These are phyloP conservation scores for Moesziomyces globuligerus DNA, from an alignment of 1,284 basidiomycete species.

Conservation along the genomic window DNA sequence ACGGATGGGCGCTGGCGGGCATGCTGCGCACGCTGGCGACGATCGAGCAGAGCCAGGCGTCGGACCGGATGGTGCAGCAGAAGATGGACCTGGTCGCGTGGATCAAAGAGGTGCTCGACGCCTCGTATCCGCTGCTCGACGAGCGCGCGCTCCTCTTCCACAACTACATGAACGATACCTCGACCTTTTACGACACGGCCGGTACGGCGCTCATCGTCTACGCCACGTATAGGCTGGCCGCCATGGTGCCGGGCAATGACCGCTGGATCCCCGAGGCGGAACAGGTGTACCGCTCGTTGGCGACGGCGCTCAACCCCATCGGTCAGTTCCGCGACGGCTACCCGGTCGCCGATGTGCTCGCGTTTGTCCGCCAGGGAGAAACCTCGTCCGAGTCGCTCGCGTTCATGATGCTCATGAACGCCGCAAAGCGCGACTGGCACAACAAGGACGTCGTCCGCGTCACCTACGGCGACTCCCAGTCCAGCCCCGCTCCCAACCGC, in stretches of 20 bases:
- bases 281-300: constrained; percentile 50
- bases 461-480: not conserved
- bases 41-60: constrained; percentile 74
- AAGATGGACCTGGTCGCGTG: constrained; percentile 75
- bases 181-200: constrained; percentile 52
- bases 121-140: constrained; percentile 74
- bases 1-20: constrained; percentile 85
- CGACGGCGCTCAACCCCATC: constrained; percentile 36
- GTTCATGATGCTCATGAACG: constrained; percentile 57
- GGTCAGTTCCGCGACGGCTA: constrained; percentile 46
- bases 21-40: constrained; percentile 84
- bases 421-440: constrained; percentile 59
- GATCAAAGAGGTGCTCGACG: constrained; percentile 79
- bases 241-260: constrained; percentile 43
- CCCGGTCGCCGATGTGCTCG: constrained; percentile 57
- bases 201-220: constrained; percentile 62
- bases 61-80: constrained; percentile 71
- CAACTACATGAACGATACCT: constrained; percentile 59
- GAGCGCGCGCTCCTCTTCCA: constrained; percentile 49
- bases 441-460: constrained; percentile 36
- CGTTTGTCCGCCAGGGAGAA: constrained; percentile 42
- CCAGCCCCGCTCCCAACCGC: not conserved
- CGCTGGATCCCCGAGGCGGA: constrained; percentile 45
- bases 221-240: constrained; percentile 57
- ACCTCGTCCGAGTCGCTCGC: constrained; percentile 58